Evolutionary conservation across 2,329 filamentous ascomycete species (phyloP).

Genomic region (Westerdykella sp.): DNA sequence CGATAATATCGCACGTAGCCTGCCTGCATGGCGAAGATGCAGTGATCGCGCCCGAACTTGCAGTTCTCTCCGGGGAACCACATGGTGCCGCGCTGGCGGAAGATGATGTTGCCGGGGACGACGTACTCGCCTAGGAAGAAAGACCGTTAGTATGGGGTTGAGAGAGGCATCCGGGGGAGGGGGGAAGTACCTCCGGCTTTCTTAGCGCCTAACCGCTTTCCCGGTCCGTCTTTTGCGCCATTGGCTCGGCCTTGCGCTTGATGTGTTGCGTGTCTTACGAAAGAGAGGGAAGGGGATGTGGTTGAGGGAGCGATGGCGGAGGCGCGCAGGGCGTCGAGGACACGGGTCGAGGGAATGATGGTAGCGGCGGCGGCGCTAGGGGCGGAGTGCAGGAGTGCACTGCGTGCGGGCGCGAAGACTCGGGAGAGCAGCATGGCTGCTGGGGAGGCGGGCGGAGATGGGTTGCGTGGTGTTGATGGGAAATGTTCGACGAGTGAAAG

Average conservation of each 20-base stretch:
- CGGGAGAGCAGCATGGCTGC: constrained; percentile 37
- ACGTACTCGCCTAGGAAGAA: constrained; percentile 70
- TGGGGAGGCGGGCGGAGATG: background rate
- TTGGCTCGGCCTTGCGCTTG: constrained; percentile 63
- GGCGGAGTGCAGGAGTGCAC: constrained; percentile 19
- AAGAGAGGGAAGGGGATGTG: constrained; percentile 36
- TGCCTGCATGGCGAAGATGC: constrained; percentile 75
- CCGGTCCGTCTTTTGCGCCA: constrained; percentile 61
- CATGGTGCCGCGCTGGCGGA: constrained; percentile 87
- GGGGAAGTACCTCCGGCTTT: constrained; percentile 65
- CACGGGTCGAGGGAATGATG: constrained; percentile 22
- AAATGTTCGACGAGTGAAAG: background rate
- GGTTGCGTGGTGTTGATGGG: background rate
- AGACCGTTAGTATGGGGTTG: background rate
- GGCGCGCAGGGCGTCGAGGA: constrained; percentile 29
- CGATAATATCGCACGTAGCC: constrained; percentile 98
- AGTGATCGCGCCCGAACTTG: constrained; percentile 92
- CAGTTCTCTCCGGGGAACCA: constrained; percentile 97
- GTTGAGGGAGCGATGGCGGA: constrained; percentile 19
- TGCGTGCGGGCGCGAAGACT: constrained; percentile 33
- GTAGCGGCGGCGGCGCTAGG: constrained; percentile 1
- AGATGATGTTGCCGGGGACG: constrained; percentile 94
- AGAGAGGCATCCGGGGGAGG: background rate
- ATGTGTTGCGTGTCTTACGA: constrained; percentile 57
- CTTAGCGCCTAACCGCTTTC: constrained; percentile 91